Base-by-base conservation (phyloP, 352 stramenopile species). In the Globisporangium splendens region DNA sequence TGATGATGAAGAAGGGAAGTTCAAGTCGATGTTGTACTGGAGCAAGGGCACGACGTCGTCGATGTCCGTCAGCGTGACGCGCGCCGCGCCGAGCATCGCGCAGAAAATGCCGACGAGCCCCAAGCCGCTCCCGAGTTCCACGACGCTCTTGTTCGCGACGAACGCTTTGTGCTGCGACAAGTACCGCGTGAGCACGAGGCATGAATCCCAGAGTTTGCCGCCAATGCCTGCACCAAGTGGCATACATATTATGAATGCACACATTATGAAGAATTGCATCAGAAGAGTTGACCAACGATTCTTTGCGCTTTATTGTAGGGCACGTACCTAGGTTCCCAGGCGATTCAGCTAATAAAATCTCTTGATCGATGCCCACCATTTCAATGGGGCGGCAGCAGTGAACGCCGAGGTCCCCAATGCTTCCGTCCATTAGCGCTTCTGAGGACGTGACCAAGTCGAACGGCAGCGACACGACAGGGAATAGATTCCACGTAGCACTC, bases 181-280 rank as follows among this genome's bases (percentile, higher is more conserved):
- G 62, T 89, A 91, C 18, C 69, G 68, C 8, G 78, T 89, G 51
- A 93, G 61, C 17, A 93, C 77, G 28, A 93, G 68, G 21, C 80
- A 88, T 51, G 81, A 91, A 64, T 93, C 83, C 83, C 83, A 93
- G 15, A 93, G 59, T 57, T 93, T 93, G n/a, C 83, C 83, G 42
- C 76, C 83, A 55, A 93, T 93, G 21, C 83, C 76, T 86, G 52
- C 44, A 24, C 22, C 46, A 51, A 5, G 10, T 20, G n/a, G 17
- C 35, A 53, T 65, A 62, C 68, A 60, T 22, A 28, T n/a, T n/a
- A n/a, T n/a, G n/a, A n/a, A n/a, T n/a, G n/a, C 49, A 48, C 14
- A 28, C 14, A 1, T 22, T 13, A 20, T n/a, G 28, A 8, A 8
- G 28, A 35, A 10, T 10, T 11, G 8, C 28, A 35, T 35, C 28